Base-by-base conservation (phyloP, 306 rosid genomes). In the Corylus avellana region DNA sequence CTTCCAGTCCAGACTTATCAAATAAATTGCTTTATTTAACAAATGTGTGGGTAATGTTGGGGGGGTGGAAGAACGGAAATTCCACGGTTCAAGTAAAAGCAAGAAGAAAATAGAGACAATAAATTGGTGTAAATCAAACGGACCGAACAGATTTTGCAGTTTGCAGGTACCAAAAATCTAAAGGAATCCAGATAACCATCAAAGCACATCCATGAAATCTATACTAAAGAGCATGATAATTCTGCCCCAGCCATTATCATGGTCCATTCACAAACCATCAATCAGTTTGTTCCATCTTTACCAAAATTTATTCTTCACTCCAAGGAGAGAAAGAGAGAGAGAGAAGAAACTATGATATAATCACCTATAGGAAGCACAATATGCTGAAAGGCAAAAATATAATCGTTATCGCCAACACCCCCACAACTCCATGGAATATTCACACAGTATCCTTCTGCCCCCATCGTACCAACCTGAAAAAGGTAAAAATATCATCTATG, bases 371-470 rank as follows among this genome's bases (percentile, higher is more conserved):
- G 98, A 84, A 93, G 98, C 80, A 95, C 96, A 77, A 93, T 87
- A 59, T 91, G 88, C 85, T 87, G 92, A 90, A 95, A 93, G 78
- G 99, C 96, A 82, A 93, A 95, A 80, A 82, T 70, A 83, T 95
- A 95, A 79, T 95, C 99, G 70, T 89, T 95, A 77, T 95, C 98
- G 39, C 98, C 98, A 72, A 95, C 94, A 83, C 98, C 98, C 50
- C 91, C 89, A 73, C 87, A 83, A 67, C 93, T 93, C 98, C 99
- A 93, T 29, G 99, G 99, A 82, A 95, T 89, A 87, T 95, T 95
- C 73, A 95, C 98, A 85, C 98, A 95, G 81, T 81, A 88, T 74
- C 99, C 99, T 90, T 95, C 98, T 77, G 98, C 99, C 37, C 97
- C 98, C 94, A 84, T 89, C 18, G 89, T 80, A 80, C 99, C 99